phyloP scores from a whole-genome alignment of 805 yeast species.

The Saccharomycopsis oosterbeekiorum region DNA sequence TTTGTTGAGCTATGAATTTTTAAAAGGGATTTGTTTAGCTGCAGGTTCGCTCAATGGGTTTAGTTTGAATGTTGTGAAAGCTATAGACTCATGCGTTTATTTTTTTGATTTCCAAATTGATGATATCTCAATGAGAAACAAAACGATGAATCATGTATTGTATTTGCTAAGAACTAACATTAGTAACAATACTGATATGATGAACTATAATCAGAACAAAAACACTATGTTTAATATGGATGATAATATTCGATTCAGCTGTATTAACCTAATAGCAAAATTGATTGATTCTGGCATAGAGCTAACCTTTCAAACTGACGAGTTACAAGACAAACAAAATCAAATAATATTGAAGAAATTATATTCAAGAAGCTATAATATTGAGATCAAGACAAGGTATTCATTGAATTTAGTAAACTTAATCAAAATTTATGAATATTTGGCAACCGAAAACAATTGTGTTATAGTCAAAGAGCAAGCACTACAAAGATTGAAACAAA shows the following conservation, averaged over 20 bases:
- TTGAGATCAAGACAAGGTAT: conserved; percentile 13
- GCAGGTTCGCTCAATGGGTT: conserved; percentile 50
- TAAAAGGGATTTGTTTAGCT: conserved; percentile 46
- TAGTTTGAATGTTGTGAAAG: conserved; percentile 32
- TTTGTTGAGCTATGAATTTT: conserved; percentile 29
- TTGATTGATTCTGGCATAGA: conserved; percentile 16
- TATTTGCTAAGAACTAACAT: conserved; percentile 2
- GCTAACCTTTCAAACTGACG: conserved; percentile 13
- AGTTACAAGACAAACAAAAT: background rate
- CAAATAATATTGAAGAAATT: conserved; percentile 5
- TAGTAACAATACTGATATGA: background rate
- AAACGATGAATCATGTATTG: conserved; percentile 9
- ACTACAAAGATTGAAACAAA: background rate
- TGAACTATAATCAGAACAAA: conserved; percentile 9
- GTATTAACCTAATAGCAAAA: conserved; percentile 11
- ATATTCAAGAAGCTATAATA: conserved; percentile 9
- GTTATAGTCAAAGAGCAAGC: background rate
- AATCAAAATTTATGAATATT: conserved; percentile 12
- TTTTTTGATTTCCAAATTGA: conserved; percentile 22
- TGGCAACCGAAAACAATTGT: conserved; percentile 5
- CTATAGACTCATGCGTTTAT: conserved; percentile 32
- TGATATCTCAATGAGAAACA: background rate
- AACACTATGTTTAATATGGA: conserved; percentile 1
- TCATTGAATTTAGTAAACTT: conserved; percentile 5
- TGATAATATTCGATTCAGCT: conserved; percentile 12